These are phyloP conservation scores for Russula compacta DNA, from an alignment of 768 basidiomycete genomes.

Conservation along the genomic window DNA sequence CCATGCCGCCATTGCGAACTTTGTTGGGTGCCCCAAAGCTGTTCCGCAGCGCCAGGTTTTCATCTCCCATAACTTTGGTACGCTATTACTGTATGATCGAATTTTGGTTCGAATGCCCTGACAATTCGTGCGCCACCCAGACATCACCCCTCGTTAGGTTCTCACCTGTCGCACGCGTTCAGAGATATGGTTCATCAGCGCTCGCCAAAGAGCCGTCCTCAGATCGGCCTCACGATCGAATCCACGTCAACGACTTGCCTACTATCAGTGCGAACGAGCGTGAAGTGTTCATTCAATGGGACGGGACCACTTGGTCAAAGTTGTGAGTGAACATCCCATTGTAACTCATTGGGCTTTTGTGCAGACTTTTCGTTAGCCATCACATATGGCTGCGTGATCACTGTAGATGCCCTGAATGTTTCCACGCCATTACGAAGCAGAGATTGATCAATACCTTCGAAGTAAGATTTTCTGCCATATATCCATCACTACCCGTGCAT, in stretches of 20 bases:
- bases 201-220: background rate
- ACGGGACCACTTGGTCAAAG: slow-evolving; percentile 59
- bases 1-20: background rate
- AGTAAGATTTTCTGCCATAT: slow-evolving; percentile 33
- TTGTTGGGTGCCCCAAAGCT: background rate
- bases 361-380: slow-evolving; percentile 43
- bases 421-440: slow-evolving; percentile 84
- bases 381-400: slow-evolving; percentile 90
- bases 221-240: background rate
- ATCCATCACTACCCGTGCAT: background rate
- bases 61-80: background rate
- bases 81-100: background rate
- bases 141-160: background rate
- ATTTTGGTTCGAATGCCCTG: background rate
- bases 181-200: background rate
- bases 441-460: slow-evolving; percentile 81
- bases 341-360: background rate
- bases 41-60: background rate
- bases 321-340: slow-evolving; percentile 45
- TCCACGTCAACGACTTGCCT: slow-evolving; percentile 21
- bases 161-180: background rate
- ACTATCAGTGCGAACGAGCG: slow-evolving; percentile 42
- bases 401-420: slow-evolving; percentile 81
- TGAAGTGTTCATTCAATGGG: slow-evolving; percentile 66
- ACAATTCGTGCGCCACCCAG: background rate